phyloP scores from a whole-genome alignment of 345 rosid genomes.

The Cardamine chenopodiifolia region DNA sequence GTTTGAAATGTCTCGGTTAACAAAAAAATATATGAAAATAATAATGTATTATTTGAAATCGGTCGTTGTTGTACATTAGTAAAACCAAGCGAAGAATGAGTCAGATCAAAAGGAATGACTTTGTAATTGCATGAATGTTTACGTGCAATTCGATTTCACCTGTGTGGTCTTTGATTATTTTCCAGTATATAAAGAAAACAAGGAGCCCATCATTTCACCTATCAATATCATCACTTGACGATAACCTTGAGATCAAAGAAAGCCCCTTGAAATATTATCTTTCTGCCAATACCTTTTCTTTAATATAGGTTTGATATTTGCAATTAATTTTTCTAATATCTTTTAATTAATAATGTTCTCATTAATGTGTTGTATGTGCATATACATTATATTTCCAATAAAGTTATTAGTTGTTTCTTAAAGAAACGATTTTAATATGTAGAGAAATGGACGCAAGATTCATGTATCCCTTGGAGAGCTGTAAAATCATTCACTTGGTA shows the following conservation, averaged over 20 bases:
- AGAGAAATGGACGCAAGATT: slow-evolving; percentile 43
- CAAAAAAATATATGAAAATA: neutral
- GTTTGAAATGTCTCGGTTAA: neutral
- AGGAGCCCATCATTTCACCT: slow-evolving; percentile 4
- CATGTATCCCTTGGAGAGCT: slow-evolving; percentile 51
- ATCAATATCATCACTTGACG: slow-evolving; percentile 8
- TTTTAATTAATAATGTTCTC: neutral
- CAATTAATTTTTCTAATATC: neutral
- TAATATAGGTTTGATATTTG: slow-evolving; percentile 24
- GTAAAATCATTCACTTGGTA: slow-evolving; percentile 66
- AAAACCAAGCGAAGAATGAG: slow-evolving; percentile 25
- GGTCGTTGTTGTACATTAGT: slow-evolving; percentile 10
- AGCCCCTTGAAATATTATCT: neutral
- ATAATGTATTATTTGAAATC: neutral
- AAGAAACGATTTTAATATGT: slow-evolving; percentile 10
- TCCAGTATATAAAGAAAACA: slow-evolving; percentile 16
- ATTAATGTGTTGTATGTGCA: neutral
- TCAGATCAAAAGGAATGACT: slow-evolving; percentile 28
- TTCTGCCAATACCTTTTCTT: neutral
- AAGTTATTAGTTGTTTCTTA: neutral
- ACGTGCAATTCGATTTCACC: slow-evolving; percentile 28
- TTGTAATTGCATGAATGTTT: slow-evolving; percentile 31
- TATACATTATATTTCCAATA: neutral
- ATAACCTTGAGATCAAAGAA: slow-evolving; percentile 27
- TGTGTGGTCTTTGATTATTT: neutral